Percentiles rank a stretch among this genome's conserved stretches.
Evolutionary conservation across 2,329 filamentous ascomycete genomes (phyloP).

Genomic region (Aciculosporium take): DNA sequence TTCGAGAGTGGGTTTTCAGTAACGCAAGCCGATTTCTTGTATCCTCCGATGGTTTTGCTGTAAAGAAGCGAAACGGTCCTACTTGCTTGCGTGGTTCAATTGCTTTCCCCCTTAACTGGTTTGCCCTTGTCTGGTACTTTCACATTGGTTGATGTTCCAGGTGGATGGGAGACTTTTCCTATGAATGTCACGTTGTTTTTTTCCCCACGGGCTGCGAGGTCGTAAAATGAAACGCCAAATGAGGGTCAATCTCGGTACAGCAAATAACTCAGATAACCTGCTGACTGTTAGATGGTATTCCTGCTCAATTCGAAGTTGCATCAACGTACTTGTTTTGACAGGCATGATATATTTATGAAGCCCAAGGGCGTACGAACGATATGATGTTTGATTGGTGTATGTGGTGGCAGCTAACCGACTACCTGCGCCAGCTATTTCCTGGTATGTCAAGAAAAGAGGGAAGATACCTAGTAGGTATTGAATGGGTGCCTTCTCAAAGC

Average conservation of each 20-base stretch:
- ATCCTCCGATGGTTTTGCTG: not conserved
- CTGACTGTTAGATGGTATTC: not conserved
- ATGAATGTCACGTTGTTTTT: not conserved
- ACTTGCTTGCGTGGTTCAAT: not conserved
- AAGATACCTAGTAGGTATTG: not conserved
- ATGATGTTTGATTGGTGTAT: not conserved
- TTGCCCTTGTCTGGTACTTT: not conserved
- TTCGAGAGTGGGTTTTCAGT: not conserved
- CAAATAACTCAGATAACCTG: not conserved
- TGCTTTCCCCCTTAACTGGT: not conserved
- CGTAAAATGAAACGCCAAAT: not conserved
- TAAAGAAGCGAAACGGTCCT: not conserved
- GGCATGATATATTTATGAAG: not conserved
- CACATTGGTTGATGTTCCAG: not conserved
- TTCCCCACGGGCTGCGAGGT: not conserved
- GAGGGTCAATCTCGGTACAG: not conserved
- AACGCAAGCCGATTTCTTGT: not conserved
- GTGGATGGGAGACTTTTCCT: too few relatives aligned
- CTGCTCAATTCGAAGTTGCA: not conserved
- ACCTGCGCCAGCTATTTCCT: too few relatives aligned
- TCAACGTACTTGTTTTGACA: constrained; percentile 1
- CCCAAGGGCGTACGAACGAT: not conserved
- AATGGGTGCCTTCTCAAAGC: not conserved
- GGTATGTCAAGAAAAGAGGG: not conserved
- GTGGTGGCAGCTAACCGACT: not conserved